These are phyloP conservation scores for Streptanthus diversifolius DNA, from an alignment of 345 rosid genomes.

Conservation along the genomic window DNA sequence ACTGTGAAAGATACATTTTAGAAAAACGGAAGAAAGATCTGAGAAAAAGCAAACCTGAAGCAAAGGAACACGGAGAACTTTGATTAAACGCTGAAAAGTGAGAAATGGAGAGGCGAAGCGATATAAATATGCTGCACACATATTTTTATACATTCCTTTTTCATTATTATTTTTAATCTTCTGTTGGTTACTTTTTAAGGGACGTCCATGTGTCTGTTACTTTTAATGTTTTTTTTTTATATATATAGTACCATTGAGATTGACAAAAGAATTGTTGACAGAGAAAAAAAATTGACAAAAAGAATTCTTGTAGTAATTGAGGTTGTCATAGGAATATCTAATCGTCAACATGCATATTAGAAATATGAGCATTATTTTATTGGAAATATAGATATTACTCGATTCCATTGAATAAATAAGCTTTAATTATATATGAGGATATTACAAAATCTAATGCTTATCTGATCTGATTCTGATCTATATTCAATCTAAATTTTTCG, in stretches of 20 bases:
- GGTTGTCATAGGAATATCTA: neutral
- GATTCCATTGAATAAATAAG: neutral
- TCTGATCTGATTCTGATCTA: neutral
- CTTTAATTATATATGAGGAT: neutral
- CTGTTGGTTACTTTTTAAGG: neutral
- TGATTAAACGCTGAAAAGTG: constrained; percentile 25
- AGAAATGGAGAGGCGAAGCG: neutral
- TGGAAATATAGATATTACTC: neutral
- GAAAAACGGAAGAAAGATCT: constrained; percentile 1
- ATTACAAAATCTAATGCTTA: neutral
- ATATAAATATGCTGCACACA: constrained; percentile 16
- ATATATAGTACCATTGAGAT: neutral
- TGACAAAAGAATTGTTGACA: neutral
- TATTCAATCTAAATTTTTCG: neutral
- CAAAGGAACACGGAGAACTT: constrained; percentile 17
- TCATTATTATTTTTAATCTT: constrained; percentile 10
- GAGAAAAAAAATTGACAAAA: neutral
- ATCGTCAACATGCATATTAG: neutral
- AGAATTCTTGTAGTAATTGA: neutral
- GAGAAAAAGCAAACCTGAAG: constrained; percentile 21
- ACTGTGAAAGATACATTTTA: neutral
- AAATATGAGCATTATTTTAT: neutral
- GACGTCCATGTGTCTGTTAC: constrained; percentile 7
- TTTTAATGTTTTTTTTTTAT: neutral
- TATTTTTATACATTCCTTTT: constrained; percentile 14